phyloP scores from a whole-genome alignment of 169 alveolate species.

The Ichthyophthirius multifiliis region DNA sequence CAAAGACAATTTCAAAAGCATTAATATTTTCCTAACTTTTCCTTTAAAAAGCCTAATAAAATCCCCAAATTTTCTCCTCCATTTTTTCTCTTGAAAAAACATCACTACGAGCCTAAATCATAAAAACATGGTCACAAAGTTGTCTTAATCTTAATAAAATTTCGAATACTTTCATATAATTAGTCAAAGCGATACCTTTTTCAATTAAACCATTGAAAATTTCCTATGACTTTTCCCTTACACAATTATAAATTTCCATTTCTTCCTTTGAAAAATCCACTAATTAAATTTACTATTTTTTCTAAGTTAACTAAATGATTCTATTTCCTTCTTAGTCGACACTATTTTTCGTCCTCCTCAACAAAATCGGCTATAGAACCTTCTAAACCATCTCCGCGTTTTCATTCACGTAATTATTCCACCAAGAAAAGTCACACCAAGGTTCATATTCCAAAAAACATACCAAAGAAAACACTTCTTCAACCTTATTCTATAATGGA shows the following conservation, averaged over 20 bases:
- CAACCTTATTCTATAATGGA: slow-evolving; percentile 95
- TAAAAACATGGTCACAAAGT: slow-evolving; percentile 80
- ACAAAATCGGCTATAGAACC: slow-evolving; percentile 79
- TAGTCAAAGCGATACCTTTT: slow-evolving; percentile 66
- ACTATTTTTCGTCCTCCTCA: slow-evolving; percentile 88
- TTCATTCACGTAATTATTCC: slow-evolving; percentile 49
- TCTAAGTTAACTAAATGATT: slow-evolving; percentile 82
- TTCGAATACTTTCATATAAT: slow-evolving; percentile 79
- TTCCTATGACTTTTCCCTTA: slow-evolving; percentile 52
- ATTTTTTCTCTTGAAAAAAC: slow-evolving; percentile 35
- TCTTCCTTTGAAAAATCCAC: slow-evolving; percentile 75
- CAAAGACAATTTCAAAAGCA: slow-evolving; percentile 6
- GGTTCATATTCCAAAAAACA: slow-evolving; percentile 91
- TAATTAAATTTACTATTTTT: slow-evolving; percentile 67
- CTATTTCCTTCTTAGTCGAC: slow-evolving; percentile 71
- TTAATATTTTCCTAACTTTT: too few relatives aligned
- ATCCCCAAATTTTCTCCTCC: slow-evolving; percentile 23
- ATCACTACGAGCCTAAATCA: slow-evolving; percentile 45
- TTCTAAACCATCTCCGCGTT: not conserved
- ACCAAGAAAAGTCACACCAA: slow-evolving; percentile 91
- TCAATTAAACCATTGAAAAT: slow-evolving; percentile 62
- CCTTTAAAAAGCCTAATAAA: too few relatives aligned
- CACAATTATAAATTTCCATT: slow-evolving; percentile 48
- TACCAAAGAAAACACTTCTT: slow-evolving; percentile 94
- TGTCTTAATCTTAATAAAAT: slow-evolving; percentile 78